A percentile compares a stretch with the other conserved stretches of the same genome.
phyloP scores from a whole-genome alignment of 441 rosid genomes.

The Adansonia madagascariensis region DNA sequence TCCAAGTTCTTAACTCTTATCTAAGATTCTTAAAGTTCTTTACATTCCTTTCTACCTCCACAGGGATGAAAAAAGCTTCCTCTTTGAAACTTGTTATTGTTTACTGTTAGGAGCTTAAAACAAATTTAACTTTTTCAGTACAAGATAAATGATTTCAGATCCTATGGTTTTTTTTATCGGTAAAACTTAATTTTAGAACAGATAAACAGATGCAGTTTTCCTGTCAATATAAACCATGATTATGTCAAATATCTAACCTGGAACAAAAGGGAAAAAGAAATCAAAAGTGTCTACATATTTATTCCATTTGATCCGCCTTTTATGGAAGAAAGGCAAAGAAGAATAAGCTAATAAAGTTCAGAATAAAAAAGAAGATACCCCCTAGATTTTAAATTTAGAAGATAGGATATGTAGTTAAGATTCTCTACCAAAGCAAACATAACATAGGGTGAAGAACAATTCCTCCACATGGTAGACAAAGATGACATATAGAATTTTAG shows the following conservation, averaged over 20 bases:
- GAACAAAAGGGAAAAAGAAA: background rate
- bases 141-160: no score
- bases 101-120: no score
- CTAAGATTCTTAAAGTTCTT: no score
- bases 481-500: background rate
- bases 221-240: background rate
- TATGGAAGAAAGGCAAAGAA: slow-evolving; percentile 22
- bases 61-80: no score
- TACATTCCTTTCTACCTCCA: no score
- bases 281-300: background rate
- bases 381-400: background rate
- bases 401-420: background rate
- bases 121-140: no score
- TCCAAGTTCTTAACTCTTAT: no score
- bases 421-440: background rate
- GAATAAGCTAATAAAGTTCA: slow-evolving; percentile 24
- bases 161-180: no score
- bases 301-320: slow-evolving; percentile 26
- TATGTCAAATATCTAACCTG: background rate
- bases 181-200: no score
- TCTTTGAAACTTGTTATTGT: no score
- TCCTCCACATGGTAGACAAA: background rate
- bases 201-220: background rate
- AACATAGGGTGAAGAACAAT: background rate
- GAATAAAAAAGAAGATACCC: background rate